Conservation (phyloP, 352 stramenopile species). For the Globisporangium cylindrosporum region DNA sequence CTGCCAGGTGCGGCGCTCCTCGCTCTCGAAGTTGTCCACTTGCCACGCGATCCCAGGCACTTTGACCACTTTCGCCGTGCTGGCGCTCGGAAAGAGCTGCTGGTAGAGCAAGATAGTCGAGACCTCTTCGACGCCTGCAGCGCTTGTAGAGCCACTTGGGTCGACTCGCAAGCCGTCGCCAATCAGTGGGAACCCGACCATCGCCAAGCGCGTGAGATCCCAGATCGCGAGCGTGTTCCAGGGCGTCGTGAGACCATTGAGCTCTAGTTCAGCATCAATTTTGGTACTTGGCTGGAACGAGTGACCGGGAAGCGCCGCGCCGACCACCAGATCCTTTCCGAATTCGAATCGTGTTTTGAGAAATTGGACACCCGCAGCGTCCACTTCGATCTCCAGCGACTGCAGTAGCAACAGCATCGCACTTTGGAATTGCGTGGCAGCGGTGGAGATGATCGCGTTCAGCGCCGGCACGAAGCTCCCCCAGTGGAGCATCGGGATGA, state of each 20-base stretch:
- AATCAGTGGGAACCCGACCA: slow-evolving; percentile 90
- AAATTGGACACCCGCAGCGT: slow-evolving; percentile 42
- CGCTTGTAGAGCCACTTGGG: slow-evolving; percentile 17
- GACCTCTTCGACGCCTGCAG: slow-evolving; percentile 92
- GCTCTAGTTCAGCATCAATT: slow-evolving; percentile 23
- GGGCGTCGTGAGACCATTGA: slow-evolving; percentile 89
- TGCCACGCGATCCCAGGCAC: slow-evolving; percentile 83
- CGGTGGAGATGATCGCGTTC: slow-evolving; percentile 89
- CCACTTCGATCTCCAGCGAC: slow-evolving; percentile 89
- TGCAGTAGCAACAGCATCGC: slow-evolving; percentile 78
- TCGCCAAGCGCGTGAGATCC: slow-evolving; percentile 87
- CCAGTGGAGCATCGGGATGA: slow-evolving; percentile 94
- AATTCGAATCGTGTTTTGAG: slow-evolving; percentile 70
- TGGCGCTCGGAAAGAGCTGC: slow-evolving; percentile 59
- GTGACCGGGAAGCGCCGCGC: slow-evolving; percentile 86
- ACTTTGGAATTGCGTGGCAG: slow-evolving; percentile 49
- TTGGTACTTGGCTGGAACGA: slow-evolving; percentile 32
- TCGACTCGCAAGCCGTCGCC: slow-evolving; percentile 79
- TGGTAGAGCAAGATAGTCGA: slow-evolving; percentile 91
- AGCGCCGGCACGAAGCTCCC: slow-evolving; percentile 94
- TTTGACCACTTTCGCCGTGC: slow-evolving; percentile 80
- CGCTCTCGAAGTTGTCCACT: slow-evolving; percentile 56
- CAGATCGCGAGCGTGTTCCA: slow-evolving; percentile 97
- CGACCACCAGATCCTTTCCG: slow-evolving; percentile 85
- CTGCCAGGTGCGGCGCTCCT: slow-evolving; percentile 88